phyloP scores from a whole-genome alignment of 2,329 filamentous ascomycete genomes.

The Cylindrodendrum hubeiense region DNA sequence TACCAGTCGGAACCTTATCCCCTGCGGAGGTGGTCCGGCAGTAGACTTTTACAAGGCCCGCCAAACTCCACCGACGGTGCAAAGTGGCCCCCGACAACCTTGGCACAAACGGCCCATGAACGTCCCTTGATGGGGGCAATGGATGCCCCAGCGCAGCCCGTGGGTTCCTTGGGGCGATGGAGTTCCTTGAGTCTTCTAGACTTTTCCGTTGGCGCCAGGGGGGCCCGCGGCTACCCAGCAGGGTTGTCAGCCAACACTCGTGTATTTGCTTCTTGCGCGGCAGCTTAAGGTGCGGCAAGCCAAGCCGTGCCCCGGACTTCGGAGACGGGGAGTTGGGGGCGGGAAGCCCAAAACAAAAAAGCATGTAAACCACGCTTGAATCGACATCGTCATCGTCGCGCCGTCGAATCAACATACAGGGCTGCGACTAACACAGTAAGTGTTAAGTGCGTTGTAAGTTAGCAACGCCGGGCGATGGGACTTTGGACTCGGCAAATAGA shows the following conservation, averaged over 20 bases:
- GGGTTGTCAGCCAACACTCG: slow-evolving; percentile 24
- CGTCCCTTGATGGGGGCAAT: not conserved
- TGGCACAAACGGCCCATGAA: not conserved
- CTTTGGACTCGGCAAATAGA: not conserved
- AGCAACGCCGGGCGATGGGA: not conserved
- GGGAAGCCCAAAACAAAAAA: slow-evolving; percentile 23
- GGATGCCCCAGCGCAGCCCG: not conserved
- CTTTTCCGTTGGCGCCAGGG: slow-evolving; percentile 11
- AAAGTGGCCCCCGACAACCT: not conserved
- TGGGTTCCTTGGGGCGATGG: not conserved
- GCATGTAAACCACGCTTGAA: slow-evolving; percentile 9
- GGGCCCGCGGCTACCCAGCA: not conserved
- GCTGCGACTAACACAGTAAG: not conserved
- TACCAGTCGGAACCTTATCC: slow-evolving; percentile 8
- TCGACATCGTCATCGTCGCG: slow-evolving; percentile 11
- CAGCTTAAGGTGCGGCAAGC: slow-evolving; percentile 26
- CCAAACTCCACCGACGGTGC: slow-evolving; percentile 19
- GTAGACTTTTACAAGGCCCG: slow-evolving; percentile 1
- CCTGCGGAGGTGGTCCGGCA: not conserved
- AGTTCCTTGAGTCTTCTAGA: slow-evolving; percentile 28
- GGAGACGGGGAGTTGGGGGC: slow-evolving; percentile 7
- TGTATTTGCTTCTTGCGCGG: slow-evolving; percentile 41
- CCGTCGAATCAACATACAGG: not conserved
- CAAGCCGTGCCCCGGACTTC: slow-evolving; percentile 27
- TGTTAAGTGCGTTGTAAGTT: not conserved